These are phyloP conservation scores for Cenchrus purpureus DNA, from an alignment of 176 grass and related monocot genomes.

Conservation along the genomic window DNA sequence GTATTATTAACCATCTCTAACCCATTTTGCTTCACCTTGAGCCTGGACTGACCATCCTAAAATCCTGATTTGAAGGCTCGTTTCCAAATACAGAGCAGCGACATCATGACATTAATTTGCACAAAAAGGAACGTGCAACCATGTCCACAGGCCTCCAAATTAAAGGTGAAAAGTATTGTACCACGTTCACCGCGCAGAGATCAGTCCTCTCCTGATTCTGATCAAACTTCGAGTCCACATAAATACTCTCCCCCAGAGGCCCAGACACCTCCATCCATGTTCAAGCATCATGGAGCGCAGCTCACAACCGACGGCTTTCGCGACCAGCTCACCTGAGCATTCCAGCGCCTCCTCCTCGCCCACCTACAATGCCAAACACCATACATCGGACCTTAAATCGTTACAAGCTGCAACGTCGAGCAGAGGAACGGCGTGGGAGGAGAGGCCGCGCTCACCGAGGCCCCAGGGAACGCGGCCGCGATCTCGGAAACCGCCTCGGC, in stretches of 20 bases:
- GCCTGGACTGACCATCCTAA: not conserved
- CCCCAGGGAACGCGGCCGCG: slow-evolving; percentile 30
- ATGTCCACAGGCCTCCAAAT: not conserved
- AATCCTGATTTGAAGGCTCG: not conserved
- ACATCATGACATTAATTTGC: not conserved
- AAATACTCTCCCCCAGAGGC: slow-evolving; percentile 48
- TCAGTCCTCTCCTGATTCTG: slow-evolving; percentile 55
- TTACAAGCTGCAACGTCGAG: slow-evolving; percentile 20
- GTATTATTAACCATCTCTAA: not conserved
- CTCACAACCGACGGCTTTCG: slow-evolving; percentile 63
- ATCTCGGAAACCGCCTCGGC: slow-evolving; percentile 45
- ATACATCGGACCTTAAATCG: not conserved
- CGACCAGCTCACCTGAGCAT: slow-evolving; percentile 56
- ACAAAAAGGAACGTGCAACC: slow-evolving; percentile 5
- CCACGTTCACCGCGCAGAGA: slow-evolving; percentile 66
- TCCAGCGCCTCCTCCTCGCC: slow-evolving; percentile 70
- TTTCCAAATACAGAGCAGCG: not conserved
- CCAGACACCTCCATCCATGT: slow-evolving; percentile 68
- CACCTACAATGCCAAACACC: slow-evolving; percentile 35
- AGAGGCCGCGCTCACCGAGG: slow-evolving; percentile 29
- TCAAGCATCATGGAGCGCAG: slow-evolving; percentile 72
- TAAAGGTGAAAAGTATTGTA: slow-evolving; percentile 20
- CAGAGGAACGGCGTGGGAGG: slow-evolving; percentile 11
- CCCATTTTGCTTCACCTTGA: slow-evolving; percentile 6
- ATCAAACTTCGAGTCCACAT: slow-evolving; percentile 54